These are phyloP conservation scores for Hypoxylon sp. DNA, from an alignment of 2,329 filamentous ascomycete species.

Conservation along the genomic window DNA sequence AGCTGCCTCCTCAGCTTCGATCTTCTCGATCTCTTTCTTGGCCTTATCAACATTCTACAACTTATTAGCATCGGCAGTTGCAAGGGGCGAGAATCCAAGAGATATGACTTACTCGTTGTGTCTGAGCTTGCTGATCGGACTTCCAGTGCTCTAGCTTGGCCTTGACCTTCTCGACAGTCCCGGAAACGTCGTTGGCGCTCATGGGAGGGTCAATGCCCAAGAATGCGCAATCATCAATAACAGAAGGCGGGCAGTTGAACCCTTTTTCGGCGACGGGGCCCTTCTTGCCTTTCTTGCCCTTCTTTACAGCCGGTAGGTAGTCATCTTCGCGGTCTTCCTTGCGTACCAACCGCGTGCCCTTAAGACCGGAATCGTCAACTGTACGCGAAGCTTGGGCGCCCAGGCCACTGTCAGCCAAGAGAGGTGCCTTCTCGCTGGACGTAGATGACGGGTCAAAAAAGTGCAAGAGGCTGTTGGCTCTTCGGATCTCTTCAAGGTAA, in stretches of 20 bases:
- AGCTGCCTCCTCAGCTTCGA: conserved; percentile 75
- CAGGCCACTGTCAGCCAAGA: conserved; percentile 76
- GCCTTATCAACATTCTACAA: conserved; percentile 93
- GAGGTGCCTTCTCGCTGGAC: conserved; percentile 73
- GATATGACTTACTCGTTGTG: conserved; percentile 78
- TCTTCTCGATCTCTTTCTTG: conserved; percentile 91
- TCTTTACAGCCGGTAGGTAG: conserved; percentile 84
- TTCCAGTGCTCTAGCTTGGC: conserved; percentile 94
- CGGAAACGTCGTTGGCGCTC: conserved; percentile 83
- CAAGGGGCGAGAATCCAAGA: neutral
- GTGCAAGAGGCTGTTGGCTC: conserved; percentile 85
- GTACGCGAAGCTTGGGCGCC: conserved; percentile 83
- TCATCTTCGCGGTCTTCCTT: conserved; percentile 92
- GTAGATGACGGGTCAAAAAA: conserved; percentile 85
- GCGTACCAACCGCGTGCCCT: conserved; percentile 84
- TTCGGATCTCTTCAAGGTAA: conserved; percentile 92
- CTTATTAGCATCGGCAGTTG: conserved; percentile 46
- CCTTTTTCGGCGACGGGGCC: conserved; percentile 64
- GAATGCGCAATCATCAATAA: conserved; percentile 89
- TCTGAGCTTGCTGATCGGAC: conserved; percentile 88
- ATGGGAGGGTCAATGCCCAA: conserved; percentile 90
- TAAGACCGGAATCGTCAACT: conserved; percentile 84
- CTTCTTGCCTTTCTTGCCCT: conserved; percentile 91
- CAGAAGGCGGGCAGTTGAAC: conserved; percentile 89
- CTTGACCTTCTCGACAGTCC: conserved; percentile 87